phyloP scores from a whole-genome alignment of 2,329 filamentous ascomycete genomes.

The Sporothrix luriei region DNA sequence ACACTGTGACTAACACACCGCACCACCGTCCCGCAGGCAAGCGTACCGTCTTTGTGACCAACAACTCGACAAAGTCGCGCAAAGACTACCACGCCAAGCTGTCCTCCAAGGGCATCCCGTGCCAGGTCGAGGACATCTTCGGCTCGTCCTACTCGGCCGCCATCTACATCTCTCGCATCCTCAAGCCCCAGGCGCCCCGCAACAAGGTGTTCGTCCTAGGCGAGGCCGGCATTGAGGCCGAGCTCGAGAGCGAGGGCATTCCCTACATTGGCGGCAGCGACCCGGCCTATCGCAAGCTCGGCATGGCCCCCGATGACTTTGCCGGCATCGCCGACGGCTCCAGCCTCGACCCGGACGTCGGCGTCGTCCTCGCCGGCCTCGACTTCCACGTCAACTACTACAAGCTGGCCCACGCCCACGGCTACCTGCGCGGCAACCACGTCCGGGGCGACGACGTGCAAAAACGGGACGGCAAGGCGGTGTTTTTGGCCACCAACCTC shows the following conservation, averaged over 20 bases:
- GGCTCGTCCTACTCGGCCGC: slow-evolving; percentile 93
- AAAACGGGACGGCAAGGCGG: slow-evolving; percentile 75
- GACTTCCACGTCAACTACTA: slow-evolving; percentile 97
- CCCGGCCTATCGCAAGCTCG: slow-evolving; percentile 66
- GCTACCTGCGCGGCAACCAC: slow-evolving; percentile 75
- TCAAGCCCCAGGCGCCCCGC: slow-evolving; percentile 74
- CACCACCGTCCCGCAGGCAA: slow-evolving; percentile 63
- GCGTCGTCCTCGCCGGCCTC: slow-evolving; percentile 82
- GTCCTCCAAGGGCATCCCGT: slow-evolving; percentile 75
- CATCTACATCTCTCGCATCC: slow-evolving; percentile 92
- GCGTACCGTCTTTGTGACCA: slow-evolving; percentile 92
- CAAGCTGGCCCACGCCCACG: slow-evolving; percentile 80
- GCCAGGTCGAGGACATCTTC: slow-evolving; percentile 86
- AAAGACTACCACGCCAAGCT: slow-evolving; percentile 93
- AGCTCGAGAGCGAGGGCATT: slow-evolving; percentile 78
- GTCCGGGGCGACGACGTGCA: slow-evolving; percentile 68
- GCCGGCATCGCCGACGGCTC: slow-evolving; percentile 73
- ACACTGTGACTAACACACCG: neutral
- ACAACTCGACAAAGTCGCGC: slow-evolving; percentile 97
- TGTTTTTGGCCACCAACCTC: slow-evolving; percentile 90
- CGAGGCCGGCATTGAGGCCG: slow-evolving; percentile 86
- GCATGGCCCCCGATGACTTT: slow-evolving; percentile 81
- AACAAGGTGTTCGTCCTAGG: slow-evolving; percentile 95
- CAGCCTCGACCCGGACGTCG: slow-evolving; percentile 82
- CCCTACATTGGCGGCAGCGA: slow-evolving; percentile 87